Base-by-base conservation (phyloP, 331 rosid genomes). In the Prunus yedoensis region DNA sequence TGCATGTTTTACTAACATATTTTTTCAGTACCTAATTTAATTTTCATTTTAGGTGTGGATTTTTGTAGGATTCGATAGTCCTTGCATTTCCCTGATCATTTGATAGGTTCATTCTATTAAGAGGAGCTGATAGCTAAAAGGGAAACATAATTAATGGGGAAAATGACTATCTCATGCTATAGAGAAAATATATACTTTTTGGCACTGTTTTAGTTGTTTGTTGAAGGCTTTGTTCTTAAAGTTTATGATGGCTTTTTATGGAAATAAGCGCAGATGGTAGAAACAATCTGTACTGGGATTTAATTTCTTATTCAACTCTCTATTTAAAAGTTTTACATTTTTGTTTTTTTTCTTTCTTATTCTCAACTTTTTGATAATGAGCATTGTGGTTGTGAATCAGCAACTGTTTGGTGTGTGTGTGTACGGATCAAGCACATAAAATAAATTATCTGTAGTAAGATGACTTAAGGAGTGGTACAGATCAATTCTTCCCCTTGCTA, bases 321-420 rank as follows among this genome's bases (percentile, higher is more conserved):
- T 28, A 61, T 61, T 60, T 25, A 60, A 25, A 32, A 60, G 0
- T 27, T 60, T 9, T 5, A 25, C 16, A 17, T 7, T 60, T 60
- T 17, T 14, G 17, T 58, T 27, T 58, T 28, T 28, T 27, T 60
- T 17, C 4, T 30, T 60, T 60, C 38, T 3, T 60, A 6, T 3
- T 60, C 38, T 59, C 65, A 25, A 11, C 25, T 59, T 5, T 25
- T 59, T 23, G 2, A 30, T 12, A 60, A 60, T 12, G n/a, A 38
- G 65, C 65, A 25, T 60, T 60, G 65, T 60, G 65, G 65, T 60
- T 60, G n/a, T 60, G 65, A 27, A 25, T 60, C 65, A 23, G 65
- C 65, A 60, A 30, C 66, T 60, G 18, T 60, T 27, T 7, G 20
- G 43, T 60, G 43, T 38, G 43, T 38, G 43, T 38, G 9, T 38